Percentiles rank a stretch among this genome's conserved stretches.
Conservation (phyloP, 169 alveolate genomes). For the Plasmodium gallinaceum region DNA sequence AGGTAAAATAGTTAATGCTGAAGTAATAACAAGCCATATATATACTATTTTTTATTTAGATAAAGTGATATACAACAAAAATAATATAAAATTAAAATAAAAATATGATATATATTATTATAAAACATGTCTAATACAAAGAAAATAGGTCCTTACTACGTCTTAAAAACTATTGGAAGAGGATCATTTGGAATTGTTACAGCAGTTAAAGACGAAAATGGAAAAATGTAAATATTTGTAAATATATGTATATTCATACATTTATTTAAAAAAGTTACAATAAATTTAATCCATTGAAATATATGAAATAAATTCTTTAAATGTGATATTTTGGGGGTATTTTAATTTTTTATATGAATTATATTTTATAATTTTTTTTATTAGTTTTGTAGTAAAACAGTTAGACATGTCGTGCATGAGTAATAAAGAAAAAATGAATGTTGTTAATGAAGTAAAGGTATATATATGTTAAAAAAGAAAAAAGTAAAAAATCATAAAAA, state of each 20-base stretch:
- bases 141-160: slow-evolving; percentile 72
- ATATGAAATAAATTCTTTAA: background rate
- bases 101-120: slow-evolving; percentile 12
- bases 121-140: slow-evolving; percentile 50
- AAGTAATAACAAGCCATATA: background rate
- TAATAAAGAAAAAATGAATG: slow-evolving; percentile 73
- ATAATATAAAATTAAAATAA: background rate
- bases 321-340: background rate
- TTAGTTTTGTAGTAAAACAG: slow-evolving; percentile 73
- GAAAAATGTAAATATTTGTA: slow-evolving; percentile 31
- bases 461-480: background rate
- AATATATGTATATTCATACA: background rate
- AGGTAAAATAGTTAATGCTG: background rate
- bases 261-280: background rate
- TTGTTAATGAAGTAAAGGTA: slow-evolving; percentile 41
- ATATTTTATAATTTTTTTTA: background rate
- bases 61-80: background rate
- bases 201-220: slow-evolving; percentile 54
- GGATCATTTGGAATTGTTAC: slow-evolving; percentile 77
- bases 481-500: slow-evolving; percentile 1
- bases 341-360: background rate
- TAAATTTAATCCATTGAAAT: no score
- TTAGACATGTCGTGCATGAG: slow-evolving; percentile 75
- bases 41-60: background rate
- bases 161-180: slow-evolving; percentile 68